A percentile compares a stretch with the other conserved stretches of the same genome.
phyloP scores from a whole-genome alignment of 495 filamentous ascomycete species.

The Tetracladium setigerum region DNA sequence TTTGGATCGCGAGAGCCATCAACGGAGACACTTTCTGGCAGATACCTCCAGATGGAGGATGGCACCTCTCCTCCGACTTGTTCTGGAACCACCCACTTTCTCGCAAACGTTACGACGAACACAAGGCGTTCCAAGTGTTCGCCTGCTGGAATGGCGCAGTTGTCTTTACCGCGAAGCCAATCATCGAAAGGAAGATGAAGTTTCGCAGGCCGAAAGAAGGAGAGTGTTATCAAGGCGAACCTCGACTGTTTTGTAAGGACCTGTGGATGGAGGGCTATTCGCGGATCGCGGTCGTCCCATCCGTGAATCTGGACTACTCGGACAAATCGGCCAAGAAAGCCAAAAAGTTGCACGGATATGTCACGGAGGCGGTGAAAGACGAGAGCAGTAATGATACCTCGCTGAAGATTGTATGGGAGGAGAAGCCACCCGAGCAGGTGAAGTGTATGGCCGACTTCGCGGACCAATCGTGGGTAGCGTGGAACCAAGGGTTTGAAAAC shows the following conservation, averaged over 20 bases:
- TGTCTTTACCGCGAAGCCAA: slow-evolving; percentile 26
- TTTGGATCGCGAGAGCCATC: slow-evolving; percentile 40
- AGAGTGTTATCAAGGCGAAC: slow-evolving; percentile 42
- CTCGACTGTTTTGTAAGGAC: slow-evolving; percentile 41
- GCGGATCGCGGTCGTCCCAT: slow-evolving; percentile 41
- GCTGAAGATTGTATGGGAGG: slow-evolving; percentile 23
- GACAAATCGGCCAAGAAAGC: slow-evolving; percentile 27
- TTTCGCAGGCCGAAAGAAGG: slow-evolving; percentile 29
- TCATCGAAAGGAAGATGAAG: slow-evolving; percentile 24
- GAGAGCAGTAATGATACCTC: slow-evolving; percentile 3
- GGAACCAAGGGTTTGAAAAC: slow-evolving; percentile 12
- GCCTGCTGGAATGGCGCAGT: slow-evolving; percentile 45
- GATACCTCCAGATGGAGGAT: slow-evolving; percentile 33
- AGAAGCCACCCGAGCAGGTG: slow-evolving; percentile 18
- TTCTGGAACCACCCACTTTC: slow-evolving; percentile 32
- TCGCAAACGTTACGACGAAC: slow-evolving; percentile 16
- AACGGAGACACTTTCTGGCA: slow-evolving; percentile 40
- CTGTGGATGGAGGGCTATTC: slow-evolving; percentile 36
- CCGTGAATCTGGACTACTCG: slow-evolving; percentile 39
- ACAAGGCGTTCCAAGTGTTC: slow-evolving; percentile 42
- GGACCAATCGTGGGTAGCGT: slow-evolving; percentile 10
- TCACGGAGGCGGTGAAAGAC: slow-evolving; percentile 23
- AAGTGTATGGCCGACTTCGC: slow-evolving; percentile 20
- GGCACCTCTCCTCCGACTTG: slow-evolving; percentile 31
- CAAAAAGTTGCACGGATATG: slow-evolving; percentile 36